Evolutionary conservation across 1,284 basidiomycete genomes (phyloP).

Genomic region (Coriolopsis trogii): DNA sequence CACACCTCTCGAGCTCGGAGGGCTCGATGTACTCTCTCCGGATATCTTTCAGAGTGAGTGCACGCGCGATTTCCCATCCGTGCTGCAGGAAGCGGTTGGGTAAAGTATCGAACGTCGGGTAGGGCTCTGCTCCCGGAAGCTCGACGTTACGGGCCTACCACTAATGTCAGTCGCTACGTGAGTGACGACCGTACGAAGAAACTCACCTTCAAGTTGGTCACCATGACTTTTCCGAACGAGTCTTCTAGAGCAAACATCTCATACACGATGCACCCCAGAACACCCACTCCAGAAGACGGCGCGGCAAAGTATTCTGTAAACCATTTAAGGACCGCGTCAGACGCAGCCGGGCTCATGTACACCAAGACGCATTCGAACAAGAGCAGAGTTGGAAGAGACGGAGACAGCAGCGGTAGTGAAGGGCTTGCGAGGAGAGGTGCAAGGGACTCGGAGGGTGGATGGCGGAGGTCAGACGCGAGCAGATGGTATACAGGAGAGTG

Average conservation of each 20-base stretch:
- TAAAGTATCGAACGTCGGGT: constrained; percentile 59
- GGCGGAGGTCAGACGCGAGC: constrained; percentile 75
- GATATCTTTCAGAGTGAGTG: constrained; percentile 70
- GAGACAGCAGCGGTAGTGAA: constrained; percentile 54
- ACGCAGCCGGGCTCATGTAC: constrained; percentile 75
- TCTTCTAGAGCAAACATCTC: constrained; percentile 91
- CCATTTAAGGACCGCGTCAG: constrained; percentile 70
- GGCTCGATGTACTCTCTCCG: constrained; percentile 54
- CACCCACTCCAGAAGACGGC: constrained; percentile 10
- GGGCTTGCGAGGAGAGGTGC: constrained; percentile 37
- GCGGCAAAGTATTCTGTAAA: constrained; percentile 62
- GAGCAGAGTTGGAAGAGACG: constrained; percentile 74
- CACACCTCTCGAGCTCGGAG: constrained; percentile 68
- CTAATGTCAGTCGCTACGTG: not conserved
- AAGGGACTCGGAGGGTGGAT: constrained; percentile 47
- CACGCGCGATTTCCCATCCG: constrained; percentile 58
- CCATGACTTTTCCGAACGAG: constrained; percentile 87
- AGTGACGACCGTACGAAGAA: not conserved
- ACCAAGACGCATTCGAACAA: constrained; percentile 91
- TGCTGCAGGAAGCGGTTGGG: constrained; percentile 61
- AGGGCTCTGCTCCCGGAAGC: constrained; percentile 74
- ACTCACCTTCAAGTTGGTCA: constrained; percentile 77
- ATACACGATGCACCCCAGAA: constrained; percentile 72
- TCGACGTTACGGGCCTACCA: constrained; percentile 74
- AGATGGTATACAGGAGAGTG: constrained; percentile 73